A percentile compares a stretch with the other conserved stretches of the same genome.
phyloP scores from a whole-genome alignment of 176 grass and related monocot species.

The Guadua angustifolia region DNA sequence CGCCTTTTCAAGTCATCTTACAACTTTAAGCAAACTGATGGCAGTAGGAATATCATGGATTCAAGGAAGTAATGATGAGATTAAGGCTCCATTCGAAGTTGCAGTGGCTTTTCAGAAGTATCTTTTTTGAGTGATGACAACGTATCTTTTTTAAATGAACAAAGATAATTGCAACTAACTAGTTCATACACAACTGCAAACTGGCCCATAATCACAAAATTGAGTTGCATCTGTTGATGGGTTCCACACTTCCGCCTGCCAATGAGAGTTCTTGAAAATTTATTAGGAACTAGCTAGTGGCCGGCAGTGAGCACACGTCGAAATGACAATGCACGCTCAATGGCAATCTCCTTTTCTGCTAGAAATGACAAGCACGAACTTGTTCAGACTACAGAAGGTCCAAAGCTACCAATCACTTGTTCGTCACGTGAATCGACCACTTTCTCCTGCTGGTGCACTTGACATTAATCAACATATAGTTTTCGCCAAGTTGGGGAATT shows the following conservation, averaged over 20 bases:
- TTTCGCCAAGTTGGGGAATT: slow-evolving; percentile 4
- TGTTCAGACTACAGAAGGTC: background rate
- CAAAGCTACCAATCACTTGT: slow-evolving; percentile 12
- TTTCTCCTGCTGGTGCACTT: background rate
- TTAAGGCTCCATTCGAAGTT: background rate
- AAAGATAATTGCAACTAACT: background rate
- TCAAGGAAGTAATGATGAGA: background rate
- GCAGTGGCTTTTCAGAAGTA: background rate
- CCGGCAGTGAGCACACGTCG: background rate
- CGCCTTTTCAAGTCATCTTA: background rate
- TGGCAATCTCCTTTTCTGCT: background rate
- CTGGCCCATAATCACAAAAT: background rate
- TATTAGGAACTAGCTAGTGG: background rate
- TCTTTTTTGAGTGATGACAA: background rate
- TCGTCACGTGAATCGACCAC: slow-evolving; percentile 7
- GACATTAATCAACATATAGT: background rate
- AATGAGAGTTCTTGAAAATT: background rate
- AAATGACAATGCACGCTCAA: background rate
- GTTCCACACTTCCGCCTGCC: background rate
- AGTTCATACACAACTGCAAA: background rate
- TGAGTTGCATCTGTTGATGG: background rate
- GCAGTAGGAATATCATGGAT: background rate
- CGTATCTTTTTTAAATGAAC: background rate
- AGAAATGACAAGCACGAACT: background rate
- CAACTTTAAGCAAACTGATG: background rate